Evolutionary conservation across 305 asterid genomes (phyloP).

Genomic region (Fraxinus sp.): DNA sequence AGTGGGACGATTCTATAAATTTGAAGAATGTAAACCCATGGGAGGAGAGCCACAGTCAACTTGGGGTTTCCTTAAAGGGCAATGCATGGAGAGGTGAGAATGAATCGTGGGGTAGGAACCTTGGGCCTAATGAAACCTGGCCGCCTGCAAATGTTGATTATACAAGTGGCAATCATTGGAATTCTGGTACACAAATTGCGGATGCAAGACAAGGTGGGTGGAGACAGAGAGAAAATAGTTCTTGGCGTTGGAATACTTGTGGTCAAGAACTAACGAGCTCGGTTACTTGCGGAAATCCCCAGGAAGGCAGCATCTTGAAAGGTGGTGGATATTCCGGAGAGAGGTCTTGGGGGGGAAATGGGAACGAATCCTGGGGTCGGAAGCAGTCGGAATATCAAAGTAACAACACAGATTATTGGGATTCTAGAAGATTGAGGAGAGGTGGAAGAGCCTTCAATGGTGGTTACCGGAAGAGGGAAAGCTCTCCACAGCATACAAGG

Average conservation of each 20-base stretch:
- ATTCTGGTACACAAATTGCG: slow-evolving; percentile 20
- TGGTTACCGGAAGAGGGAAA: slow-evolving; percentile 70
- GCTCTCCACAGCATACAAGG: slow-evolving; percentile 52
- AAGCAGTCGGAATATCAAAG: slow-evolving; percentile 29
- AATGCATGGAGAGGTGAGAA: slow-evolving; percentile 54
- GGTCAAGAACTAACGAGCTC: slow-evolving; percentile 29
- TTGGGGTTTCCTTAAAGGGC: slow-evolving; percentile 36
- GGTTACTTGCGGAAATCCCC: slow-evolving; percentile 26
- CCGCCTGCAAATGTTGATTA: slow-evolving; percentile 18
- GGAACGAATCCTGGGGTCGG: slow-evolving; percentile 35
- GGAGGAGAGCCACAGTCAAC: slow-evolving; percentile 43
- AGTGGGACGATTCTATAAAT: slow-evolving; percentile 37
- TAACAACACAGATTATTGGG: slow-evolving; percentile 36
- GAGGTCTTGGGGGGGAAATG: slow-evolving; percentile 43
- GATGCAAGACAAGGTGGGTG: slow-evolving; percentile 37
- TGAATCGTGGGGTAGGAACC: slow-evolving; percentile 43
- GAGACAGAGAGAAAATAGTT: slow-evolving; percentile 29
- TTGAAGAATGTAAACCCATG: slow-evolving; percentile 49
- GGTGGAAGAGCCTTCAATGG: slow-evolving; percentile 45
- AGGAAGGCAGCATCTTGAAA: slow-evolving; percentile 29
- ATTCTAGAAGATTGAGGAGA: slow-evolving; percentile 28
- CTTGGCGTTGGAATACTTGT: slow-evolving; percentile 38
- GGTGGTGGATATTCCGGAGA: slow-evolving; percentile 32
- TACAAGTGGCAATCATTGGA: slow-evolving; percentile 23
- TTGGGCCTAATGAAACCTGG: slow-evolving; percentile 26